Evolutionary conservation across 352 stramenopile species (phyloP).

Genomic region (Phytophthora kernoviae): DNA sequence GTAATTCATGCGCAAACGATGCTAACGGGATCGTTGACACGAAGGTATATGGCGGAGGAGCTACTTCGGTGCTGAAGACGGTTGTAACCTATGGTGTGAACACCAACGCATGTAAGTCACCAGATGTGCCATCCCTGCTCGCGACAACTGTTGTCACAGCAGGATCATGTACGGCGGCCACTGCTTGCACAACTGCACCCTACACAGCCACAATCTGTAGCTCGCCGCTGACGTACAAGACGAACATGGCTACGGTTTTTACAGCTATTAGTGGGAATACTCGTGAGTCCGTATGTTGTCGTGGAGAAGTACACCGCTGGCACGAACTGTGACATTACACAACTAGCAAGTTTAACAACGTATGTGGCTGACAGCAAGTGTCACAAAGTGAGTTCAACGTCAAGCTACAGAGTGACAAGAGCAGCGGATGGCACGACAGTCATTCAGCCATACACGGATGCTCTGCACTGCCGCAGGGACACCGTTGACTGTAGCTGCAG

Average conservation of each 20-base stretch:
- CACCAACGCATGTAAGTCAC: not conserved
- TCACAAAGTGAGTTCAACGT: conserved; percentile 1
- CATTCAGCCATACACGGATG: conserved; percentile 10
- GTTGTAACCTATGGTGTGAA: too few species aligned
- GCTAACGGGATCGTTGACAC: conserved; percentile 6
- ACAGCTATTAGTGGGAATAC: not conserved
- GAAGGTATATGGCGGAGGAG: not conserved
- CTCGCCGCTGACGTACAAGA: not conserved
- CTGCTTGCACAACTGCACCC: not conserved
- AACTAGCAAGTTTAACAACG: conserved; percentile 5
- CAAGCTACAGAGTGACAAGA: conserved; percentile 5
- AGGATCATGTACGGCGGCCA: not conserved
- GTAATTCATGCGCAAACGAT: conserved; percentile 1
- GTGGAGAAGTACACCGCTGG: conserved; percentile 10
- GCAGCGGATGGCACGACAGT: not conserved
- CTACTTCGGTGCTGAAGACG: too few species aligned
- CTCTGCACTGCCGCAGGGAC: too few species aligned
- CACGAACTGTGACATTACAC: conserved; percentile 5
- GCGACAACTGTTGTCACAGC: not conserved
- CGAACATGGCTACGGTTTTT: conserved; percentile 5
- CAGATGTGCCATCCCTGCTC: not conserved
- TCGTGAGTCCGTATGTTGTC: conserved; percentile 4
- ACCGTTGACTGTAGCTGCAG: too few species aligned
- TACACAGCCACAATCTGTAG: not conserved
- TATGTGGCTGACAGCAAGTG: conserved; percentile 6